These are phyloP conservation scores for Lactifluus echinatus DNA, from an alignment of 768 basidiomycete genomes.

Conservation along the genomic window DNA sequence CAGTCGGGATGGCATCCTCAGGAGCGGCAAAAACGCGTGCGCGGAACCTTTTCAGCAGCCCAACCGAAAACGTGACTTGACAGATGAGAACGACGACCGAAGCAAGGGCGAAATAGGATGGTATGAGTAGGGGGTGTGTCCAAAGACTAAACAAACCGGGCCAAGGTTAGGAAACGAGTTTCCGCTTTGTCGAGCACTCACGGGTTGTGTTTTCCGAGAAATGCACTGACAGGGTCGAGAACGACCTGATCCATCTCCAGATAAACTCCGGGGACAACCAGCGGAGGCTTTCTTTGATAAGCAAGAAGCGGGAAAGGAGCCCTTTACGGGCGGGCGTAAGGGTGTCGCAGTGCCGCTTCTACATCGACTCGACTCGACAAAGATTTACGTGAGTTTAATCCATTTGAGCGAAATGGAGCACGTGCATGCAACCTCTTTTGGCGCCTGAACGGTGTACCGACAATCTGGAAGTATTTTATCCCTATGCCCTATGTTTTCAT, in stretches of 20 bases:
- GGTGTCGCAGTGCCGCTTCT: background rate
- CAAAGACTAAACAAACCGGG: background rate
- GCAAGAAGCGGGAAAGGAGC: too few species aligned
- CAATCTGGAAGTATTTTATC: too few species aligned
- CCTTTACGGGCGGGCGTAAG: too few species aligned
- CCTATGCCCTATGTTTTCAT: too few species aligned
- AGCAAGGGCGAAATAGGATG: slow-evolving; percentile 5
- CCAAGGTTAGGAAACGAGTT: background rate
- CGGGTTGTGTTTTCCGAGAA: background rate
- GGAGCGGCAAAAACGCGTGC: background rate
- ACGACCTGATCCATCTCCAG: slow-evolving; percentile 8
- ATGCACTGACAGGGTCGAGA: background rate
- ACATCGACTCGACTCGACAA: background rate
- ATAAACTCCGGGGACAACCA: background rate
- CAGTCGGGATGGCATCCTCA: background rate
- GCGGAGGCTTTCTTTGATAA: too few species aligned
- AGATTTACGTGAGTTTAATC: too few species aligned
- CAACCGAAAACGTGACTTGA: background rate
- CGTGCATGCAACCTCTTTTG: background rate
- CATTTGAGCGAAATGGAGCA: too few species aligned
- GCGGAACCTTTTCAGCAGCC: background rate
- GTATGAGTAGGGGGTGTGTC: slow-evolving; percentile 13
- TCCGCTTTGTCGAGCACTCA: background rate
- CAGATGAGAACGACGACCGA: slow-evolving; percentile 7
- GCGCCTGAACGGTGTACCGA: too few species aligned